Evolutionary conservation across 495 filamentous ascomycete species (phyloP), one percentile per base, ranked within the genome.

Genomic region (Echria macrotheca): DNA sequence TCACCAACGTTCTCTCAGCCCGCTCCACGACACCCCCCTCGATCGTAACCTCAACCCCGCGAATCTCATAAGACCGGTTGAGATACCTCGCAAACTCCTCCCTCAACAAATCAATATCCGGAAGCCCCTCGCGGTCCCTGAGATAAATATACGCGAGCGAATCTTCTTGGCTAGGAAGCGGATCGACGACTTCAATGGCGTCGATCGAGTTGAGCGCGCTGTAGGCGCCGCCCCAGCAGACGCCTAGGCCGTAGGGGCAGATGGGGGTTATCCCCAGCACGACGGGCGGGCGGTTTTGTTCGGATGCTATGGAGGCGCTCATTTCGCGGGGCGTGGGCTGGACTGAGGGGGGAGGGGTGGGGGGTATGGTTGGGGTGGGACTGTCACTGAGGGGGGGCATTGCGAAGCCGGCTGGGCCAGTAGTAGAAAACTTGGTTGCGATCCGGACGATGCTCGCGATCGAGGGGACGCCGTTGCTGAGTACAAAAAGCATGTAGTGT

Each of bases 401-500:
- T 22, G 2, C 2, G 23, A 14, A 28, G 37, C 21, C 10, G 24
- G 23, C n/a, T 5, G 8, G 4, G 41, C 4, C 17, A 26, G 17
- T 19, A 15, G 24, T 15, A 14, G 23, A 1, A 15, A 41, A 14
- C 15, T 24, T 29, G 11, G 23, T 15, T 5, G 41, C 3, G 23
- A 44, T 44, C 6, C 41, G 45, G 21, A 48, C 40, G 45, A 48
- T 48, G 5, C 35, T 9, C 5, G 31, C 45, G 2, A 48, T 17
- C 12, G 45, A 48, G 12, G 45, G 45, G 0, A 48, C 35, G 11
- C 45, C 31, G 8, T 5, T 18, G 45, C 28, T 10, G 9, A 48
- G 45, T 9, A 40, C 45, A 17, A 39, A 48, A 23, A 48, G 33
- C 45, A 48, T 48, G 35, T 48, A 48, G 22, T 48, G 45, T 4